Conservation (phyloP, 345 rosid genomes). For the thale cress (Arabidopsis thaliana) region TAIR10.1 NC_003076.8:14567501-14568000, state of each 20-base stretch:
- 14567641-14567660: background rate
- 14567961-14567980: background rate
- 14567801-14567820: background rate
- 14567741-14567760: background rate
- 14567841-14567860: background rate
- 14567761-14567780: background rate
- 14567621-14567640: background rate
- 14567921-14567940: background rate
- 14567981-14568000: background rate
- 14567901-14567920: background rate
- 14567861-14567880: background rate
- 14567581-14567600: background rate
- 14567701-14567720: too few species aligned
- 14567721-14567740: background rate
- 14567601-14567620: background rate
- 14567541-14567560: background rate
- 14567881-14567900: background rate
- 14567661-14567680: background rate
- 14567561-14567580: background rate
- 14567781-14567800: background rate
- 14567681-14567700: too few species aligned
- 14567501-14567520: background rate
- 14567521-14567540: background rate
- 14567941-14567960: background rate
- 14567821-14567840: background rate